Evolutionary conservation across 2,329 filamentous ascomycete species (phyloP).

Genomic region (Ploettnerulaceae sp.): DNA sequence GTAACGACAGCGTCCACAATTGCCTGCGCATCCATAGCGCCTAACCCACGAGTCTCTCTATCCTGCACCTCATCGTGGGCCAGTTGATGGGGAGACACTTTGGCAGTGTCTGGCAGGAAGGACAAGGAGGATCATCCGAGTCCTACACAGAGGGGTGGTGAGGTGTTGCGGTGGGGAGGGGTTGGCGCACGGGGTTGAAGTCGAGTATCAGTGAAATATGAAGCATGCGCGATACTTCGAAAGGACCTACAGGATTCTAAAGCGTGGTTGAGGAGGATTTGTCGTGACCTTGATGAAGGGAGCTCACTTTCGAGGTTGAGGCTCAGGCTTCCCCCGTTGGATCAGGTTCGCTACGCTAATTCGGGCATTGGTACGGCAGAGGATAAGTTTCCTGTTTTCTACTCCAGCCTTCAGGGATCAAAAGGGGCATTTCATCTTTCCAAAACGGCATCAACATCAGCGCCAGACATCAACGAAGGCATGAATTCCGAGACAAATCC

Average conservation of each 20-base stretch:
- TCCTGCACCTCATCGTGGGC: conserved; percentile 32
- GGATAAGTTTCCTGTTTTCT: conserved; percentile 2
- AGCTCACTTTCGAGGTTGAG: conserved; percentile 7
- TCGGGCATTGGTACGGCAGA: conserved; percentile 4
- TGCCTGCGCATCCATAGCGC: conserved; percentile 33
- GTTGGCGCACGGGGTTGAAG: conserved; percentile 11
- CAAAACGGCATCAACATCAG: neutral
- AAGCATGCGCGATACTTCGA: conserved; percentile 9
- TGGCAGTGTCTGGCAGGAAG: conserved; percentile 29
- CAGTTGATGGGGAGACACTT: conserved; percentile 32
- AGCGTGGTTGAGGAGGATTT: conserved; percentile 4
- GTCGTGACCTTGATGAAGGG: conserved; percentile 2
- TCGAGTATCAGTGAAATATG: conserved; percentile 5
- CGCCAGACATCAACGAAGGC: too few relatives aligned
- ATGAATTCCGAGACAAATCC: too few relatives aligned
- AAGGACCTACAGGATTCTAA: neutral
- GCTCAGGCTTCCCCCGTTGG: conserved; percentile 3
- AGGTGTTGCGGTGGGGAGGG: conserved; percentile 6
- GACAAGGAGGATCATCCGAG: conserved; percentile 34
- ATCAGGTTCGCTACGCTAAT: conserved; percentile 1
- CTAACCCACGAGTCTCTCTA: conserved; percentile 29
- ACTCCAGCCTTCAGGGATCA: conserved; percentile 1
- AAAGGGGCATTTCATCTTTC: conserved; percentile 2
- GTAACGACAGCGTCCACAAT: conserved; percentile 23
- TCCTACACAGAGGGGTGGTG: too few relatives aligned